These are phyloP conservation scores for Inonotus obliquus DNA, from an alignment of 1,284 basidiomycete species.

Conservation along the genomic window DNA sequence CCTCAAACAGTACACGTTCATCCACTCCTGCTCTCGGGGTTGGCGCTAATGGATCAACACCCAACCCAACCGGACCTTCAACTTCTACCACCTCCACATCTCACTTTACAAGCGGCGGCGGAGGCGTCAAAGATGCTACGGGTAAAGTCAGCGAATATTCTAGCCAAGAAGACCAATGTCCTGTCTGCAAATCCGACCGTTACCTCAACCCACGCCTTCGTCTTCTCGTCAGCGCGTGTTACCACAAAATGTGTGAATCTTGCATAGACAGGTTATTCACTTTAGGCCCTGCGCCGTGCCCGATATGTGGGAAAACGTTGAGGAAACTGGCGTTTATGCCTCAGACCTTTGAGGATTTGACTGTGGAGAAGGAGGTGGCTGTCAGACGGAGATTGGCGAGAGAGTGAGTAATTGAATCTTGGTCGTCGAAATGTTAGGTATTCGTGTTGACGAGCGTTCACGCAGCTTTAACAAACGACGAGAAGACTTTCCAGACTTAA, in stretches of 20 bases:
- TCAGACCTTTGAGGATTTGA: slow-evolving; percentile 96
- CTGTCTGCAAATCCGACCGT: slow-evolving; percentile 94
- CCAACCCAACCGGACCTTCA: too few relatives aligned
- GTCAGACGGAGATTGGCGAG: slow-evolving; percentile 84
- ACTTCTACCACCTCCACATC: background rate
- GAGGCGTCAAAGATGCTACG: slow-evolving; percentile 77
- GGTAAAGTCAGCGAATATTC: slow-evolving; percentile 69
- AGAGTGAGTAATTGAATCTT: slow-evolving; percentile 59
- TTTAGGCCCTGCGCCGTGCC: slow-evolving; percentile 94
- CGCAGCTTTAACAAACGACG: slow-evolving; percentile 78
- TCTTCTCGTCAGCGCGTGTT: slow-evolving; percentile 92
- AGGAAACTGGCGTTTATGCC: slow-evolving; percentile 92
- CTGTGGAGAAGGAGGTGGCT: slow-evolving; percentile 95
- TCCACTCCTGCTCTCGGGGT: slow-evolving; percentile 54
- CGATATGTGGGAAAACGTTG: slow-evolving; percentile 86
- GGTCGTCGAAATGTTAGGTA: background rate
- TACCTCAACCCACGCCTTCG: slow-evolving; percentile 94
- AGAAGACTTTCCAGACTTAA: slow-evolving; percentile 83
- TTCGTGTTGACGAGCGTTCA: background rate
- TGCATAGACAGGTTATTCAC: slow-evolving; percentile 98
- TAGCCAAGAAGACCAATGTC: slow-evolving; percentile 94
- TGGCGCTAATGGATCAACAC: slow-evolving; percentile 56
- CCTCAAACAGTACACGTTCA: slow-evolving; percentile 47
- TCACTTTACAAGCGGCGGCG: slow-evolving; percentile 33
- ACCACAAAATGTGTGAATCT: slow-evolving; percentile 99